phyloP scores from a whole-genome alignment of 2,329 filamentous ascomycete species.

The Aschersonia sp. region DNA sequence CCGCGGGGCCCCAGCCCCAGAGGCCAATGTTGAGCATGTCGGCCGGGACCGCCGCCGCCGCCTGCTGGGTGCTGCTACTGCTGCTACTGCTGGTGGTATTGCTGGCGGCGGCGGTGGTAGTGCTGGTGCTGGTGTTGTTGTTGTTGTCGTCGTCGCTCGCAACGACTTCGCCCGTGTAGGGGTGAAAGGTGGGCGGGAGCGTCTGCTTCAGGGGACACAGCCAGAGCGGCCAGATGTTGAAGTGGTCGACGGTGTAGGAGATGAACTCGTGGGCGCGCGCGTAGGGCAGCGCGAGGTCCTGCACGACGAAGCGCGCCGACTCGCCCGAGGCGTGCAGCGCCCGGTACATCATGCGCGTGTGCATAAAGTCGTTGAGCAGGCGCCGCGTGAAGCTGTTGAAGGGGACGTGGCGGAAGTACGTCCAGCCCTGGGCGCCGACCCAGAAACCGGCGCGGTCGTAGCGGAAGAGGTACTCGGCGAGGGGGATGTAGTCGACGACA shows the following conservation, averaged over 20 bases:
- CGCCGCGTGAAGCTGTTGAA: slow-evolving; percentile 52
- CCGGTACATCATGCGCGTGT: slow-evolving; percentile 61
- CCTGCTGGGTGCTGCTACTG: no score
- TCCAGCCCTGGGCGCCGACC: slow-evolving; percentile 51
- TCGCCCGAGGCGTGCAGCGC: slow-evolving; percentile 54
- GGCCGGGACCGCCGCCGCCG: slow-evolving; percentile 5
- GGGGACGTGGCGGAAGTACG: slow-evolving; percentile 49
- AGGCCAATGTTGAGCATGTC: slow-evolving; percentile 52
- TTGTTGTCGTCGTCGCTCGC: no score
- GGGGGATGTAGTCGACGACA: slow-evolving; percentile 41
- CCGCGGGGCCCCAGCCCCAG: slow-evolving; percentile 60
- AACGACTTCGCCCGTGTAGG: slow-evolving; percentile 24
- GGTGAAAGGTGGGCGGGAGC: slow-evolving; percentile 38
- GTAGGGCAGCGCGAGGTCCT: slow-evolving; percentile 49
- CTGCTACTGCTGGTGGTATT: no score
- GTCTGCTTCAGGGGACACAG: slow-evolving; percentile 39
- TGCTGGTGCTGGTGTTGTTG: no score
- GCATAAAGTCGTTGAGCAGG: slow-evolving; percentile 57
- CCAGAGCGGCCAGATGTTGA: slow-evolving; percentile 46
- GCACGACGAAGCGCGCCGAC: slow-evolving; percentile 49
- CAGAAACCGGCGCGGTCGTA: slow-evolving; percentile 67
- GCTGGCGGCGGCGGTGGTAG: no score
- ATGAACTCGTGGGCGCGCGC: slow-evolving; percentile 35
- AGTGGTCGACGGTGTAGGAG: slow-evolving; percentile 34
- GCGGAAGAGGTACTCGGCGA: slow-evolving; percentile 61